Evolutionary conservation across 2,329 filamentous ascomycete species (phyloP).

Genomic region (Tolypocladium endophyticum): DNA sequence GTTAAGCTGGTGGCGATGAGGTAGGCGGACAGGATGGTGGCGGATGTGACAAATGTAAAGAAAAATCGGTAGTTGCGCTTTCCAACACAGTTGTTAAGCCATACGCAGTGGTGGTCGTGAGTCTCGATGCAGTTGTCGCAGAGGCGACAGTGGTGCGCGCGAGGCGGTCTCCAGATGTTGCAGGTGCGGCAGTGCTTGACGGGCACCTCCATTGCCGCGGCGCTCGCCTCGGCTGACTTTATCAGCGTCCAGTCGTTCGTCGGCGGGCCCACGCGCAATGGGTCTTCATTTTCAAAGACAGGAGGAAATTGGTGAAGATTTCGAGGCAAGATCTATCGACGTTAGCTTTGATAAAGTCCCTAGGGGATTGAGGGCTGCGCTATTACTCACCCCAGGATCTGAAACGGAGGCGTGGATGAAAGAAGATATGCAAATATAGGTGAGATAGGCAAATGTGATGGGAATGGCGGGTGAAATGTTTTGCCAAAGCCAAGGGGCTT

Average conservation of each 20-base stretch:
- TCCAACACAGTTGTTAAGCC: slow-evolving; percentile 97
- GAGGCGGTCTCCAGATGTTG: slow-evolving; percentile 92
- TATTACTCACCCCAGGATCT: slow-evolving; percentile 73
- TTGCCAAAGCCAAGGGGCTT: slow-evolving; percentile 76
- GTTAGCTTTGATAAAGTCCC: slow-evolving; percentile 1
- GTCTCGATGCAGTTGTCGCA: slow-evolving; percentile 98
- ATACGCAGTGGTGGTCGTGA: slow-evolving; percentile 96
- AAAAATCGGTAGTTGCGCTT: slow-evolving; percentile 97
- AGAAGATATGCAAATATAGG: slow-evolving; percentile 82
- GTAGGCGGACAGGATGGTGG: slow-evolving; percentile 66
- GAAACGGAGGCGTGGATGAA: slow-evolving; percentile 88
- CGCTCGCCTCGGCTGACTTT: slow-evolving; percentile 61
- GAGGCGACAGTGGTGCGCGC: slow-evolving; percentile 89
- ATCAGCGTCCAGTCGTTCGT: slow-evolving; percentile 93
- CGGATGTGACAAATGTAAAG: slow-evolving; percentile 77
- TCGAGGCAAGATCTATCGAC: slow-evolving; percentile 71
- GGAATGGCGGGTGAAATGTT: slow-evolving; percentile 83
- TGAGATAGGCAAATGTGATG: slow-evolving; percentile 82
- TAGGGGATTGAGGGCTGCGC: neutral
- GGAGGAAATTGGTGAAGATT: slow-evolving; percentile 87
- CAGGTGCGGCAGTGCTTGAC: slow-evolving; percentile 98
- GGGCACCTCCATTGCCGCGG: slow-evolving; percentile 92
- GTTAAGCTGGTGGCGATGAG: slow-evolving; percentile 68
- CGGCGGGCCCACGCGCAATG: slow-evolving; percentile 68
- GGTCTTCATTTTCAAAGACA: slow-evolving; percentile 64